Evolutionary conservation across 495 filamentous ascomycete genomes (phyloP).

Genomic region (Penicillium cosmopolitanum): DNA sequence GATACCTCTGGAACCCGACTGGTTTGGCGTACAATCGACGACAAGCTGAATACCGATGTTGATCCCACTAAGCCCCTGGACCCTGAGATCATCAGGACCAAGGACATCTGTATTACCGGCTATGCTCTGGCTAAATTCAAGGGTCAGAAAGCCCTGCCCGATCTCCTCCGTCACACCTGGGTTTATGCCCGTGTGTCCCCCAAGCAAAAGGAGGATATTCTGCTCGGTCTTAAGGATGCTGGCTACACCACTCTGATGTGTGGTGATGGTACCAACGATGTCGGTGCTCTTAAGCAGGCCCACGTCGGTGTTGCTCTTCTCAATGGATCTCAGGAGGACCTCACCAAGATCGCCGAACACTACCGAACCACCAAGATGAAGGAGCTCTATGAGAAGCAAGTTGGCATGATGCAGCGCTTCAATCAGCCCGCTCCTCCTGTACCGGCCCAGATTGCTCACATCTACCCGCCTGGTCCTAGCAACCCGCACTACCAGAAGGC

Average conservation of each 20-base stretch:
- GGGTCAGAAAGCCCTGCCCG: conserved; percentile 69
- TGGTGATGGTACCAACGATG: conserved; percentile 97
- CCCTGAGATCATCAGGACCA: conserved; percentile 75
- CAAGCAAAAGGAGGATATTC: conserved; percentile 98
- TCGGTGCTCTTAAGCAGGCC: conserved; percentile 96
- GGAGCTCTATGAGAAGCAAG: conserved; percentile 97
- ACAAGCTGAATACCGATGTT: conserved; percentile 84
- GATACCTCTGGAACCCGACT: conserved; percentile 79
- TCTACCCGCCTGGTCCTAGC: conserved; percentile 86
- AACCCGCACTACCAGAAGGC: conserved; percentile 98
- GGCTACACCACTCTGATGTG: conserved; percentile 99
- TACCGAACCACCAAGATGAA: conserved; percentile 95
- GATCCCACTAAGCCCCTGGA: conserved; percentile 83
- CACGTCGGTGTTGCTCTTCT: conserved; percentile 95
- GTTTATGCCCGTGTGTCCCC: conserved; percentile 98
- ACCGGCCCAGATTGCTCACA: conserved; percentile 84
- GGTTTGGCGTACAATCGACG: conserved; percentile 95
- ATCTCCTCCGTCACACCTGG: conserved; percentile 87
- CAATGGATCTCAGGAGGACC: conserved; percentile 90
- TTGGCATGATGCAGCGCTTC: conserved; percentile 86
- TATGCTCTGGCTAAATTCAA: conserved; percentile 92
- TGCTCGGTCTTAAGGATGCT: conserved; percentile 91
- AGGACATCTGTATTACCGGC: conserved; percentile 95
- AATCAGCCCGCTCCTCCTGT: conserved; percentile 90
- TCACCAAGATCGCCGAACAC: conserved; percentile 90